Base-by-base conservation (phyloP, 2,329 filamentous ascomycete genomes). In the Talaromyces sp. region DNA sequence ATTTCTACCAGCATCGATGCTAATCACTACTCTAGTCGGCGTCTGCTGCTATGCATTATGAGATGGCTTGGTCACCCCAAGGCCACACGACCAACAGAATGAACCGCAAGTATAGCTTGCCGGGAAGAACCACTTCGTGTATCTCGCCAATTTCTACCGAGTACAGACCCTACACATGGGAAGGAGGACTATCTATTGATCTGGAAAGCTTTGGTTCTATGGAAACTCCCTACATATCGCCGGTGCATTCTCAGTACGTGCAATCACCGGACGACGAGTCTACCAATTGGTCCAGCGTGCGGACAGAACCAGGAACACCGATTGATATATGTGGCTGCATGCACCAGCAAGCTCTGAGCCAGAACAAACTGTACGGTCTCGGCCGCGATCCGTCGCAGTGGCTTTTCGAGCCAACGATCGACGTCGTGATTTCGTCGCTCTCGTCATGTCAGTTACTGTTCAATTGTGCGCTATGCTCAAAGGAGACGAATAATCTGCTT, bases 321-420 rank as follows among this genome's bases (percentile, higher is more conserved):
- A 12, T 67, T 65, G 9, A 59, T 61, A 30, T 47, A 7, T 63
- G 61, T 16, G 73, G 73, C 42, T 76, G 74, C 59, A 56, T 69
- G 2, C 69, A 72, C 28, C 68, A 66, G 51, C 68, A 74, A 28
- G 62, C 69, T 9, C 69, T 70, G 53, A 67, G 75, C 42, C 68
- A 71, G 64, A 69, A 68, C 56, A 68, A 68, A n/a, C 63, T 76
- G n/a, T 72, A 68, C 30, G 67, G 69, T 40, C 66, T 75, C 7
- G 68, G 42, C 3, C n/a, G 68, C 5, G 47, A 68, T 44, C 12
- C 57, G 55, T 40, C 59, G 8, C 66, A 67, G 14, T 66, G 70
- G 9, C 69, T 72, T 18, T 69, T 75, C 47, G 73, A 76, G 40
- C 69, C 73, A 47, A 70, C 69, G 47, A 67, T 76, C 40, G 71